A percentile compares a stretch with the other conserved stretches of the same genome.
Evolutionary conservation across 176 grass and related monocot species (phyloP).

Genomic region (Stipa capillata): DNA sequence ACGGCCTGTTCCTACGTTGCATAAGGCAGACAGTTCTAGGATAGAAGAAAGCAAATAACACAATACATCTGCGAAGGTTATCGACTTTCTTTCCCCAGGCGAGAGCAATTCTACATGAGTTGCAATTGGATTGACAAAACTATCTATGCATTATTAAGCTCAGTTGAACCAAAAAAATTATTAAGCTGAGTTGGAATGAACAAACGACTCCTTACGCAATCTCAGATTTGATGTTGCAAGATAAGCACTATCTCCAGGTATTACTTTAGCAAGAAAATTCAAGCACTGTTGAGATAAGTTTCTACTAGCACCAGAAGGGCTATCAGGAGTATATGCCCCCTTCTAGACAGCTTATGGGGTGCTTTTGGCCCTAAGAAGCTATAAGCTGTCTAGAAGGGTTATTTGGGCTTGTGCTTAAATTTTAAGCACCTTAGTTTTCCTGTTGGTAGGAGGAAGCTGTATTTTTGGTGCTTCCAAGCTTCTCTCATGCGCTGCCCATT

Average conservation of each 20-base stretch:
- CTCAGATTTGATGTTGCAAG: slow-evolving; percentile 38
- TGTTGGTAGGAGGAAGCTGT: too few relatives aligned
- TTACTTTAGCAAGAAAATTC: slow-evolving; percentile 36
- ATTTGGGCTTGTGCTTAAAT: too few relatives aligned
- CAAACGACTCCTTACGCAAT: too few relatives aligned
- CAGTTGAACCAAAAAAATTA: neutral
- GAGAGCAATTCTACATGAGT: neutral
- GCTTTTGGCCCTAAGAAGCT: too few relatives aligned
- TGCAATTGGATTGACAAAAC: neutral
- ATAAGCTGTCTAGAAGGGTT: too few relatives aligned
- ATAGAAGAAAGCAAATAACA: neutral
- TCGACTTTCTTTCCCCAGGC: neutral
- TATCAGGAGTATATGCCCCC: slow-evolving; percentile 5
- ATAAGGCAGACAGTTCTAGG: neutral
- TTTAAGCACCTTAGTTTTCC: too few relatives aligned
- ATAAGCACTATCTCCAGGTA: slow-evolving; percentile 33
- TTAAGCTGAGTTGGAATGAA: too few relatives aligned
- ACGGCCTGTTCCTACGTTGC: neutral
- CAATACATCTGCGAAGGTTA: neutral
- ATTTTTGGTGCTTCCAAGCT: too few relatives aligned
- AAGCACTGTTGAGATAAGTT: slow-evolving; percentile 35
- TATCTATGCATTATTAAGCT: neutral
- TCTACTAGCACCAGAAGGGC: slow-evolving; percentile 21
- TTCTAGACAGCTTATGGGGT: too few relatives aligned
- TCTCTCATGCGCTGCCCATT: too few relatives aligned